Evolutionary conservation across 345 rosid species (phyloP).

Genomic region (Acer negundo): DNA sequence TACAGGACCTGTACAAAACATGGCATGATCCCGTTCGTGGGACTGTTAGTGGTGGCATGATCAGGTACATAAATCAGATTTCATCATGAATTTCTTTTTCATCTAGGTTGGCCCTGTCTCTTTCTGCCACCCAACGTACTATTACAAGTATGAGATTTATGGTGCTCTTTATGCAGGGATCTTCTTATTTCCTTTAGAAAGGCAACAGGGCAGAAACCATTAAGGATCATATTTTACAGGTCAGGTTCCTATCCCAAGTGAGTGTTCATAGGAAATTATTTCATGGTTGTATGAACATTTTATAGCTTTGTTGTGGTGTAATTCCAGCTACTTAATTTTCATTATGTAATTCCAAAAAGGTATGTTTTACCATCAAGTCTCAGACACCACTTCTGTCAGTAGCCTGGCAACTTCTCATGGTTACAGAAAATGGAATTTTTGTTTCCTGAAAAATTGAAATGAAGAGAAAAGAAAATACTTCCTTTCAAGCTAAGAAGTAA

Average conservation of each 20-base stretch:
- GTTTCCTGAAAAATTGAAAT: neutral
- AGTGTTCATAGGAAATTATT: neutral
- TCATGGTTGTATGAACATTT: neutral
- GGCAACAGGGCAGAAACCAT: constrained; percentile 98
- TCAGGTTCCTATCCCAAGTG: constrained; percentile 10
- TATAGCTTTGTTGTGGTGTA: neutral
- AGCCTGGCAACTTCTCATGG: neutral
- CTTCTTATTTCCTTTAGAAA: constrained; percentile 91
- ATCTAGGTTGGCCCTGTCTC: neutral
- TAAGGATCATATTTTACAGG: constrained; percentile 98
- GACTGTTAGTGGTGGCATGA: constrained; percentile 95
- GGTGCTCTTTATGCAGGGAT: constrained; percentile 53
- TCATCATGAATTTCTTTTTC: neutral
- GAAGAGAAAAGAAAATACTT: neutral
- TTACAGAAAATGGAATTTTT: neutral
- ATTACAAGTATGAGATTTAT: constrained; percentile 6
- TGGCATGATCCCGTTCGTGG: constrained; percentile 99
- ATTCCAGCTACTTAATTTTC: neutral
- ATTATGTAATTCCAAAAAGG: neutral
- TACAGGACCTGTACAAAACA: constrained; percentile 95
- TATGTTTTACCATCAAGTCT: neutral
- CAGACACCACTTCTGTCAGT: neutral
- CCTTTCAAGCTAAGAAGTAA: neutral
- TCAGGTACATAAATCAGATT: constrained; percentile 52
- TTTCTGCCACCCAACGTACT: neutral